A percentile compares a stretch with the other conserved stretches of the same genome.
Evolutionary conservation across 306 rosid genomes (phyloP).

Genomic region (Comarum palustre): DNA sequence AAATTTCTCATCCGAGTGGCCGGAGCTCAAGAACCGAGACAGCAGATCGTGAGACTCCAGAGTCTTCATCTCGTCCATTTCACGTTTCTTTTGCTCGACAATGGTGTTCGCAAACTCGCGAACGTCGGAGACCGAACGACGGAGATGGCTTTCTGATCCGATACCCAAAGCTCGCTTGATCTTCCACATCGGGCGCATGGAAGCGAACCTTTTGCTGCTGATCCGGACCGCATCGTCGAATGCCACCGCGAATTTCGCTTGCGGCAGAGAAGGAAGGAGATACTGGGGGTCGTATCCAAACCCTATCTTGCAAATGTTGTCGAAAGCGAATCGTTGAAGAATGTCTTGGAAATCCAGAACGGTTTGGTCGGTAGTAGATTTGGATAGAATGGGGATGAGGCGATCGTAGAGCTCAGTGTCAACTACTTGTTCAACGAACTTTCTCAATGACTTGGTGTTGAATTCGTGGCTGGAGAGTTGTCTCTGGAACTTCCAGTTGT

Average conservation of each 20-base stretch:
- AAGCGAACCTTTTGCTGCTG: conserved; percentile 31
- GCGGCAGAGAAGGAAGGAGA: conserved; percentile 46
- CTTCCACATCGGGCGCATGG: conserved; percentile 39
- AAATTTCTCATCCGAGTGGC: conserved; percentile 51
- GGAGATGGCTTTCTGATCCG: conserved; percentile 43
- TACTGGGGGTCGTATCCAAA: conserved; percentile 68
- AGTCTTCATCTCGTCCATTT: conserved; percentile 24
- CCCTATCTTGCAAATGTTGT: conserved; percentile 59
- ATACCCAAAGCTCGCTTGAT: conserved; percentile 30
- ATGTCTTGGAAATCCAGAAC: conserved; percentile 53
- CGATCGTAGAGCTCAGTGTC: conserved; percentile 52
- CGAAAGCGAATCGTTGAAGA: conserved; percentile 70
- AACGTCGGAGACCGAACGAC: conserved; percentile 27
- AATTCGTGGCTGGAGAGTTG: conserved; percentile 63
- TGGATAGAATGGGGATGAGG: conserved; percentile 45
- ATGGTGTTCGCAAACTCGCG: conserved; percentile 43
- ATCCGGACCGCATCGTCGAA: conserved; percentile 43
- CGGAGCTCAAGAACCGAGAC: conserved; percentile 47
- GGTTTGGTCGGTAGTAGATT: not conserved
- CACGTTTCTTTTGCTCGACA: conserved; percentile 41
- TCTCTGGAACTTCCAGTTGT: conserved; percentile 59
- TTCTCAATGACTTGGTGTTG: conserved; percentile 41
- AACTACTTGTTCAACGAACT: conserved; percentile 57
- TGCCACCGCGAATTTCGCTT: conserved; percentile 46
- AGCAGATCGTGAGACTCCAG: conserved; percentile 42